Evolutionary conservation across 306 rosid species (phyloP).

Genomic region (Cucumis melo): DNA sequence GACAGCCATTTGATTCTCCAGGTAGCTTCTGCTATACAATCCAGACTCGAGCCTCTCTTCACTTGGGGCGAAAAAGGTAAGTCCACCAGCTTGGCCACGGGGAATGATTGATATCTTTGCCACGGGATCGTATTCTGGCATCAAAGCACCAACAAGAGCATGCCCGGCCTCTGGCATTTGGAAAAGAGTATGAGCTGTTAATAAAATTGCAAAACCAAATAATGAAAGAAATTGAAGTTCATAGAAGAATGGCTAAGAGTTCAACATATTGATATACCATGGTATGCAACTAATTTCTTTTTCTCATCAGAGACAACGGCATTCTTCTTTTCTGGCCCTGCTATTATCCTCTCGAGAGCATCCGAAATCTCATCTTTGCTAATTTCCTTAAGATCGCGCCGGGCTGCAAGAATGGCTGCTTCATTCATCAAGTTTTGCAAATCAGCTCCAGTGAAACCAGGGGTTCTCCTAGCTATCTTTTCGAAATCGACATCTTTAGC

Average conservation of each 20-base stretch:
- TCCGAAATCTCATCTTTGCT: conserved; percentile 97
- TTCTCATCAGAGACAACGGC: conserved; percentile 95
- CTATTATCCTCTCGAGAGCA: conserved; percentile 92
- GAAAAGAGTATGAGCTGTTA: neutral
- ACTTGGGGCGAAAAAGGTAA: conserved; percentile 54
- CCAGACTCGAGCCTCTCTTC: conserved; percentile 67
- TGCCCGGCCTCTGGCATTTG: conserved; percentile 94
- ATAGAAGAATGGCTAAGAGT: neutral
- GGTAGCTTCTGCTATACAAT: conserved; percentile 94
- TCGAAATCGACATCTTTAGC: conserved; percentile 97
- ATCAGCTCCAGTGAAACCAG: conserved; percentile 83
- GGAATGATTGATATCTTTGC: conserved; percentile 97
- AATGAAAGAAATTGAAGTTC: neutral
- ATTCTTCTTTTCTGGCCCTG: conserved; percentile 98
- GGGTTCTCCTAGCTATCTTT: conserved; percentile 91
- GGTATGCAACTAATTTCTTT: conserved; percentile 87
- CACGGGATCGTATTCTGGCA: conserved; percentile 66
- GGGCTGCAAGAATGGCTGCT: conserved; percentile 97
- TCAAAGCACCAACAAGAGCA: conserved; percentile 58
- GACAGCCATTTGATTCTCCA: conserved; percentile 99
- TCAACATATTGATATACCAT: conserved; percentile 19
- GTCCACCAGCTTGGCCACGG: conserved; percentile 75
- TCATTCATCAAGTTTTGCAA: conserved; percentile 91
- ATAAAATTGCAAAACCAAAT: neutral
- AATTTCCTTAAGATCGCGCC: conserved; percentile 96